Conservation (phyloP, 2,329 filamentous ascomycete genomes). For the Xylaria sp. region DNA sequence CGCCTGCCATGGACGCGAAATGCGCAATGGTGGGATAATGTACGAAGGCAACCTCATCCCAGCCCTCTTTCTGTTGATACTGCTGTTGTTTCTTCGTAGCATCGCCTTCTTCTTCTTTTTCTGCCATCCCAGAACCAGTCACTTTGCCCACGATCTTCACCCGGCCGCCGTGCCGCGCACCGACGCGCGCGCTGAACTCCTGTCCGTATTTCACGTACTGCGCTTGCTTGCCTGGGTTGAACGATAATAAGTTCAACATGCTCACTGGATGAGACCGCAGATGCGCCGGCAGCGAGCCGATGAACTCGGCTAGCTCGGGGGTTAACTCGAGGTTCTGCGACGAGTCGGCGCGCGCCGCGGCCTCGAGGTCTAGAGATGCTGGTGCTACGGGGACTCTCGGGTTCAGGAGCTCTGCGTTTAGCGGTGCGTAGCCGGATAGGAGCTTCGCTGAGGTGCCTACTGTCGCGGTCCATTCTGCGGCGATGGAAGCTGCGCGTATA, state of each 20-base stretch:
- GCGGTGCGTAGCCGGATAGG: conserved; percentile 36
- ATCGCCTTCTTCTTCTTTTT: not conserved
- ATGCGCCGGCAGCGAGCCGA: conserved; percentile 48
- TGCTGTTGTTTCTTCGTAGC: not conserved
- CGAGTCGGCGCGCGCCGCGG: conserved; percentile 32
- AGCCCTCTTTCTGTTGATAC: conserved; percentile 49
- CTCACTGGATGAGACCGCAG: conserved; percentile 59
- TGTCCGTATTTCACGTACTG: conserved; percentile 68
- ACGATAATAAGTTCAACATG: conserved; percentile 73
- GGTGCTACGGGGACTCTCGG: not conserved
- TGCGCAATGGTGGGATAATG: conserved; percentile 72
- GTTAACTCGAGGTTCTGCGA: conserved; percentile 65
- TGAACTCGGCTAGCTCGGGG: conserved; percentile 62
- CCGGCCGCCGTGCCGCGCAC: conserved; percentile 63
- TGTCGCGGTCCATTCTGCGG: conserved; percentile 38
- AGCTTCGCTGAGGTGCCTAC: conserved; percentile 41
- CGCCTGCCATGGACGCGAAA: conserved; percentile 64
- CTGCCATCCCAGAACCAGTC: conserved; percentile 45
- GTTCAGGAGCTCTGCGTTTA: not conserved
- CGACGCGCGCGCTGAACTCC: conserved; percentile 62
- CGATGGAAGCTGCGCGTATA: conserved; percentile 17
- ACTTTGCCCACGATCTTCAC: conserved; percentile 73
- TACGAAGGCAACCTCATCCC: conserved; percentile 73
- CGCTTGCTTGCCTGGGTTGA: conserved; percentile 61
- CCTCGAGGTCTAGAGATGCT: conserved; percentile 2